A percentile compares a stretch with the other conserved stretches of the same genome.
Conservation (phyloP, 1,139 yeast species). For the Geotrichum candidum region DNA sequence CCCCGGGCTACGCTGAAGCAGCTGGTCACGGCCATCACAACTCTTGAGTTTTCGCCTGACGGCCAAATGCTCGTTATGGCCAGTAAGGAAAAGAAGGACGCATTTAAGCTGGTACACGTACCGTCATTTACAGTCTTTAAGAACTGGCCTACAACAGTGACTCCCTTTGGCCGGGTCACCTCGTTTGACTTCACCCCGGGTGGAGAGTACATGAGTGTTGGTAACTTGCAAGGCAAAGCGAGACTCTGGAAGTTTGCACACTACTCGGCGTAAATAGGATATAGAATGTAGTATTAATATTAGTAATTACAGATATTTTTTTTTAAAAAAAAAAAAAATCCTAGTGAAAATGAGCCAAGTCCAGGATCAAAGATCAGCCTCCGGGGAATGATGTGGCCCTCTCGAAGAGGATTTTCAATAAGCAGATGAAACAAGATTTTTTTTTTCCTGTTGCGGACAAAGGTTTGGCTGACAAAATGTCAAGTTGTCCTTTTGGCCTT, state of each 20-base stretch:
- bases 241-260: slow-evolving; percentile 87
- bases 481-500: slow-evolving; percentile 14
- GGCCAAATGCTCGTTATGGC: slow-evolving; percentile 87
- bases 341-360: no score
- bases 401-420: not conserved
- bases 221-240: slow-evolving; percentile 86
- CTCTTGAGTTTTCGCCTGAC: slow-evolving; percentile 71
- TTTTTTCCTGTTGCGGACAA: not conserved
- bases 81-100: slow-evolving; percentile 79
- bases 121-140: slow-evolving; percentile 82
- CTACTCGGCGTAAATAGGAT: slow-evolving; percentile 35
- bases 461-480: not conserved
- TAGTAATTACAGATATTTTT: not conserved
- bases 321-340: not conserved
- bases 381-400: not conserved
- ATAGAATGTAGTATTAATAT: not conserved
- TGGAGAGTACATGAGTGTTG: slow-evolving; percentile 78
- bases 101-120: slow-evolving; percentile 77
- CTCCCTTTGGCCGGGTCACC: slow-evolving; percentile 92
- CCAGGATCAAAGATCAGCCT: not conserved
- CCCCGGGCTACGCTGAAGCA: slow-evolving; percentile 60
- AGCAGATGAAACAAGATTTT: not conserved
- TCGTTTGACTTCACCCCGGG: slow-evolving; percentile 75
- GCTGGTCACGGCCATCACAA: slow-evolving; percentile 72
- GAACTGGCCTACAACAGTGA: slow-evolving; percentile 97